Evolutionary conservation across 306 rosid genomes (phyloP).

Genomic region (Dalbergia oliveri): DNA sequence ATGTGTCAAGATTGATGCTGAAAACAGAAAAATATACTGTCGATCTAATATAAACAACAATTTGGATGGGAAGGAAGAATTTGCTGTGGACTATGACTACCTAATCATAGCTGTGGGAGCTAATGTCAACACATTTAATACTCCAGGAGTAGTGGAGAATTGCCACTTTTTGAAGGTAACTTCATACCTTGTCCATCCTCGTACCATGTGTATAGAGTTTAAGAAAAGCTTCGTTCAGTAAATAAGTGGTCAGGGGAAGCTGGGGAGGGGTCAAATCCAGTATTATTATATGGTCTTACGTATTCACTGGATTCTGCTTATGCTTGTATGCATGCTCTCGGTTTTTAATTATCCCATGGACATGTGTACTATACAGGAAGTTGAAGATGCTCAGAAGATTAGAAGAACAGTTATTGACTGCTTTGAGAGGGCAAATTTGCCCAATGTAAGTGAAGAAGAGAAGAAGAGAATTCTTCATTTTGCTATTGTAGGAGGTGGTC

Average conservation of each 20-base stretch:
- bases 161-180: constrained; percentile 94
- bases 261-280: background rate
- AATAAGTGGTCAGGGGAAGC: constrained; percentile 5
- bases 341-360: constrained; percentile 14
- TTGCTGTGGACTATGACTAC: constrained; percentile 82
- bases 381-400: constrained; percentile 97
- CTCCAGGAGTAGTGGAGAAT: constrained; percentile 94
- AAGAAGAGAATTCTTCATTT: constrained; percentile 93
- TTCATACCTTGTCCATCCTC: constrained; percentile 18
- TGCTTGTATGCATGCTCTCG: constrained; percentile 10
- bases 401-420: constrained; percentile 93
- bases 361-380: constrained; percentile 71
- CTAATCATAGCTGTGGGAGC: constrained; percentile 85
- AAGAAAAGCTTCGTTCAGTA: constrained; percentile 1
- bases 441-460: constrained; percentile 80
- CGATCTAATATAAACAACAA: constrained; percentile 63
- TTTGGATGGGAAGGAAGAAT: constrained; percentile 72
- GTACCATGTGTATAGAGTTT: background rate
- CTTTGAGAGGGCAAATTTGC: constrained; percentile 91
- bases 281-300: constrained; percentile 10
- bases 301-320: constrained; percentile 24
- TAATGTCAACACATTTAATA: constrained; percentile 92
- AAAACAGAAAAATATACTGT: constrained; percentile 81
- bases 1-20: constrained; percentile 89
- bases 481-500: constrained; percentile 99